A percentile compares a stretch with the other conserved stretches of the same genome.
Conservation (phyloP, 257 asterid genomes). For the Nicotiana noctiflora region DNA sequence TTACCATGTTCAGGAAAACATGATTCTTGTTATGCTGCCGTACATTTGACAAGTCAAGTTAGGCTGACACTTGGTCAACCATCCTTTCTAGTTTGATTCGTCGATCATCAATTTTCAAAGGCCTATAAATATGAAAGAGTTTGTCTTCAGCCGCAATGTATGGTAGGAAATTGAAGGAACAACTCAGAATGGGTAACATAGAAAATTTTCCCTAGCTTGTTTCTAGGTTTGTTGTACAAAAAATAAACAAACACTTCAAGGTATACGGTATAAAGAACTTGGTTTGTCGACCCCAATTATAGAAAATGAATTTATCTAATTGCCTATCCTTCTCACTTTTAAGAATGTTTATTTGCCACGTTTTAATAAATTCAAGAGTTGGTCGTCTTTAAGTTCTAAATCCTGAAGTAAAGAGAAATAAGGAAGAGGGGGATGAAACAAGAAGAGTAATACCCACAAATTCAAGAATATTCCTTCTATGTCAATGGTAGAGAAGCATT, state of each 20-base stretch:
- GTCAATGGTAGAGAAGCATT: neutral
- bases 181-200: neutral
- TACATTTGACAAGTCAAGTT: neutral
- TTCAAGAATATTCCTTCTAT: neutral
- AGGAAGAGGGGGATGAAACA: too few relatives aligned
- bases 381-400: too few relatives aligned
- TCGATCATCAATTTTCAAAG: neutral
- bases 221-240: neutral
- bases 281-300: neutral
- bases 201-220: neutral
- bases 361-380: neutral
- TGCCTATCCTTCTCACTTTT: neutral
- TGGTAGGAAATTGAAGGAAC: neutral
- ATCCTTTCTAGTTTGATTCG: neutral
- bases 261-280: neutral
- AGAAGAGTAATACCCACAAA: too few relatives aligned
- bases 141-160: neutral
- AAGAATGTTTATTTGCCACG: neutral
- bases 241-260: neutral
- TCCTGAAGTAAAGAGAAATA: too few relatives aligned
- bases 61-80: neutral
- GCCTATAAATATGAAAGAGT: neutral
- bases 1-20: neutral
- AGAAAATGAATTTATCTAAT: neutral
- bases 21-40: neutral